Evolutionary conservation across 225 moss, liverwort and hornwort species (phyloP), one percentile per base, ranked within the genome.

Genomic region (Antitrichia curtipendula): DNA sequence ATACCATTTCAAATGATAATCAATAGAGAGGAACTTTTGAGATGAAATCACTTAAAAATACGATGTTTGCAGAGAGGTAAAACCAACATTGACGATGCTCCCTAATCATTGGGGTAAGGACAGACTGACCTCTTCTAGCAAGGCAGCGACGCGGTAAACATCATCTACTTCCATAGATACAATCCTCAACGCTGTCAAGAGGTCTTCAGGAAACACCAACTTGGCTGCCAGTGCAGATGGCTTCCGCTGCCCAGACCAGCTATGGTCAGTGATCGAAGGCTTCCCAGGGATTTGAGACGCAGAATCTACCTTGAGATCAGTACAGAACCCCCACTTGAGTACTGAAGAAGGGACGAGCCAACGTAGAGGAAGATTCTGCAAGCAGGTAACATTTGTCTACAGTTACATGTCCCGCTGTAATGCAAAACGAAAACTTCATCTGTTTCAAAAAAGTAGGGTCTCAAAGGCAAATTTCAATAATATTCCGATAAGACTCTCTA

Each of bases 171-270:
- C 91, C 96, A 98, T 96, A 73, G 95, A 91, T 84, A 96, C 89
- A 47, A 96, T 92, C 74, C 97, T 92, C 74, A 98, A 89, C 29
- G 95, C 95, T 82, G 92, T 93, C 92, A 98, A 88, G 63, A 97
- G 93, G 40, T 96, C 96, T 88, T 98, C 98, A 81, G 98, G 96
- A 90, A 98, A 98, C 62, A 95, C 93, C 88, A 96, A 89, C 76
- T 91, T 94, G 45, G 78, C 58, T 57, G 73, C 86, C 65, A 92
- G 84, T 63, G 88, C 59, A 93, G 89, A 91, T 82, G 86, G 85
- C 95, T 92, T 95, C 52, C 92, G 92, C 53, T 78, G 84, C 77
- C 92, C 92, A 86, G 81, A 77, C 92, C 88, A 92, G 91, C 98
- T 97, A 81, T 88, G 95, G 58, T 89, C 90, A 80, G 85, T 72